phyloP scores from a whole-genome alignment of 495 filamentous ascomycete species.

The Evansstolkia leycettana region DNA sequence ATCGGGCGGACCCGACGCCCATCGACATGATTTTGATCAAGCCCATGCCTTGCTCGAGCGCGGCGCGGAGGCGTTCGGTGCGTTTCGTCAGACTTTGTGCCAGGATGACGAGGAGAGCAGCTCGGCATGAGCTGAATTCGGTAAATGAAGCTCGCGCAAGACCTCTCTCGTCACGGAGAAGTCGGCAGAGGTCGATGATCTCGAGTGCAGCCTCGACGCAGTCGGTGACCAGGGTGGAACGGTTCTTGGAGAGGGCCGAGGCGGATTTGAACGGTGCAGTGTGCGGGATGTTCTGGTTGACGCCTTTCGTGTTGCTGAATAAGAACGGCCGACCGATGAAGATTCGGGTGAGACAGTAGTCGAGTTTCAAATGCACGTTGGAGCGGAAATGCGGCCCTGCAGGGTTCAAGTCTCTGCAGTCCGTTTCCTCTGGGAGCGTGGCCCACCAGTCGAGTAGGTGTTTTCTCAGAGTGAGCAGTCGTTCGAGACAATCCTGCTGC shows the following conservation, averaged over 20 bases:
- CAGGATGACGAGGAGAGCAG: conserved; percentile 35
- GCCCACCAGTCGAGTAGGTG: conserved; percentile 37
- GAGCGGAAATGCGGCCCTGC: conserved; percentile 27
- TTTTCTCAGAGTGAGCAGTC: conserved; percentile 28
- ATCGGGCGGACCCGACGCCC: conserved; percentile 36
- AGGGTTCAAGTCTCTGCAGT: conserved; percentile 28
- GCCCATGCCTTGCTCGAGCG: conserved; percentile 34
- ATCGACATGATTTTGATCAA: conserved; percentile 41
- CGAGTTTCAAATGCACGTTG: conserved; percentile 37
- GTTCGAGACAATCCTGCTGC: conserved; percentile 32
- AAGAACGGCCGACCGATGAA: conserved; percentile 39
- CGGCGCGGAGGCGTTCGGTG: conserved; percentile 32
- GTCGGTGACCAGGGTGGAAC: conserved; percentile 31
- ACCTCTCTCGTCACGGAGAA: conserved; percentile 34
- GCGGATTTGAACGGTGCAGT: conserved; percentile 16
- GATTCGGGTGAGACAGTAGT: conserved; percentile 35
- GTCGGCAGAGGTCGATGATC: conserved; percentile 33
- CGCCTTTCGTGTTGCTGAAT: conserved; percentile 29
- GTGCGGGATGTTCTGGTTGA: conserved; percentile 13
- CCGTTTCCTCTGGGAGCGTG: conserved; percentile 31
- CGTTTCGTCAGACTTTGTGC: conserved; percentile 37
- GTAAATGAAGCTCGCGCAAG: conserved; percentile 40
- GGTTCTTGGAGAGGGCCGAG: conserved; percentile 26
- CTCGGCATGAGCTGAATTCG: conserved; percentile 40
- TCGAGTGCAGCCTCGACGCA: conserved; percentile 38